A percentile compares a stretch with the other conserved stretches of the same genome.
Evolutionary conservation across 129 eudicot genomes (phyloP).

Genomic region (Kitagawia praeruptora): DNA sequence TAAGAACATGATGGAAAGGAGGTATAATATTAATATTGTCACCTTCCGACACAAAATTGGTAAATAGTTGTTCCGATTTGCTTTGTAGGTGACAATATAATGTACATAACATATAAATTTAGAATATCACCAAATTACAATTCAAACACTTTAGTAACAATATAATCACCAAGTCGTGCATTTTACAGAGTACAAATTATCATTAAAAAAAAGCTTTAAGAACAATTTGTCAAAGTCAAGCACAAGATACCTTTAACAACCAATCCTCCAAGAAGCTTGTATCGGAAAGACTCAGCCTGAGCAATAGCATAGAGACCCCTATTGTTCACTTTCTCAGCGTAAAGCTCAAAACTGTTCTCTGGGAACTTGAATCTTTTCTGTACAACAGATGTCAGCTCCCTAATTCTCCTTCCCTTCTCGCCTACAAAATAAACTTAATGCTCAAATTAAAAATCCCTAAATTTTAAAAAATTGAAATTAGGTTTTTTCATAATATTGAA

Average conservation of each 20-base stretch:
- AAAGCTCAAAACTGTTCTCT: conserved; percentile 48
- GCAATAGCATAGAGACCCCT: conserved; percentile 63
- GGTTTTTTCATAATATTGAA: too few species aligned
- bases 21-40: conserved; percentile 29
- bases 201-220: neutral
- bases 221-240: neutral
- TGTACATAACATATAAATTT: too few species aligned
- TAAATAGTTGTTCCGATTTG: conserved; percentile 29
- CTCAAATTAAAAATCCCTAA: too few species aligned
- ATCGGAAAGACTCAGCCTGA: conserved; percentile 56
- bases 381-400: conserved; percentile 40
- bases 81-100: conserved; percentile 42
- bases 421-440: too few species aligned
- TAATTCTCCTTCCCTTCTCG: conserved; percentile 52
- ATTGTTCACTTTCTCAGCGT: conserved; percentile 50
- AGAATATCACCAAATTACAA: neutral
- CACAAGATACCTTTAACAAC: conserved; percentile 36
- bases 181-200: neutral
- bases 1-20: conserved; percentile 12
- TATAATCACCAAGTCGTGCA: neutral
- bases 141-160: neutral
- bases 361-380: conserved; percentile 48
- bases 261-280: conserved; percentile 68
- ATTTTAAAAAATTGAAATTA: too few species aligned
- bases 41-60: conserved; percentile 52